Percentiles rank a stretch among this genome's conserved stretches.
phyloP scores from a whole-genome alignment of 371 early-diverging fungal species.

The Haplosporangium sp. region DNA sequence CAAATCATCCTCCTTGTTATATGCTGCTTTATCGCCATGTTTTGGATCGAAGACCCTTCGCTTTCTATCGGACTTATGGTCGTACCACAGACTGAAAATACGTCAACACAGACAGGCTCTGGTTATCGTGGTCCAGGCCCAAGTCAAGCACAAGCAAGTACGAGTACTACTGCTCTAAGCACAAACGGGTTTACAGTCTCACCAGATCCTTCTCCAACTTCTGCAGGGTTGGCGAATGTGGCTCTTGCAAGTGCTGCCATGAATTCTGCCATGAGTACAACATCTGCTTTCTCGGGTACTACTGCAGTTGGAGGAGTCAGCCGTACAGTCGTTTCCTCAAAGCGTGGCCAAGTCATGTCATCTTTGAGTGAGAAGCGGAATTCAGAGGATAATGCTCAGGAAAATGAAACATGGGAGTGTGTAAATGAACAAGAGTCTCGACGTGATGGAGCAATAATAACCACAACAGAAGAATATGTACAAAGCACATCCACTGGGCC shows the following conservation, averaged over 20 bases:
- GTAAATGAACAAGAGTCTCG: not conserved
- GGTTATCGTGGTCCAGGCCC: not conserved
- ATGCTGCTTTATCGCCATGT: slow-evolving; percentile 54
- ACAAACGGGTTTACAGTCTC: not conserved
- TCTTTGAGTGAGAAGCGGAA: slow-evolving; percentile 17
- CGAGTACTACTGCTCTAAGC: slow-evolving; percentile 9
- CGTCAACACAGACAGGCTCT: not conserved
- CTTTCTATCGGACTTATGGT: slow-evolving; percentile 47
- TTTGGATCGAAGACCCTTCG: slow-evolving; percentile 50
- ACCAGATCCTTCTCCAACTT: not conserved
- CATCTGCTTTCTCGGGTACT: slow-evolving; percentile 14
- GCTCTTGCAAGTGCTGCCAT: not conserved
- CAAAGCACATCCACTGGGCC: not conserved
- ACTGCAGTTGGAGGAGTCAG: slow-evolving; percentile 13
- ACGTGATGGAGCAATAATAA: not conserved
- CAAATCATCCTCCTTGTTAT: slow-evolving; percentile 46
- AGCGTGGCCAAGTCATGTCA: slow-evolving; percentile 18
- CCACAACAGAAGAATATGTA: not conserved
- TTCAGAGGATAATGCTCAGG: not conserved
- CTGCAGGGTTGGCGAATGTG: slow-evolving; percentile 3
- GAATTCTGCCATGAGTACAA: slow-evolving; percentile 13
- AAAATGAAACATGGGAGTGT: not conserved
- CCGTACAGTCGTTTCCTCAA: not conserved
- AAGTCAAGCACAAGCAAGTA: not conserved
- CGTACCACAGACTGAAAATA: slow-evolving; percentile 7